These are phyloP conservation scores for Lactarius hengduanensis DNA, from an alignment of 768 basidiomycete genomes.

Conservation along the genomic window DNA sequence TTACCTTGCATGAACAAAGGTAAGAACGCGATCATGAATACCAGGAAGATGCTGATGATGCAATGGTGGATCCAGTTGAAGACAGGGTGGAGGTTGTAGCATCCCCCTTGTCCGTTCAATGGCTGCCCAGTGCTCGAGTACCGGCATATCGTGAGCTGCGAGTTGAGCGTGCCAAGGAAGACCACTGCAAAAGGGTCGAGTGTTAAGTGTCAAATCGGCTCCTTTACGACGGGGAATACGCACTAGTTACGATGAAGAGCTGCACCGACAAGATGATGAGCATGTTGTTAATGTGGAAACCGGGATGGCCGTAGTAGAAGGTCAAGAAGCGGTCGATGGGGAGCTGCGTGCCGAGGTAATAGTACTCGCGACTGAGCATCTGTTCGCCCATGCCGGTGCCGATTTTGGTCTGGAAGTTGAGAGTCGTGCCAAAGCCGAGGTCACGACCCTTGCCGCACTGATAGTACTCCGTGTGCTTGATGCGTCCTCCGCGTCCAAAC, in stretches of 20 bases:
- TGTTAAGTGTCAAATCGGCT: conserved; percentile 22
- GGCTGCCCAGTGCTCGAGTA: conserved; percentile 73
- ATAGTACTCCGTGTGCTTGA: conserved; percentile 99
- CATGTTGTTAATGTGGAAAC: conserved; percentile 99
- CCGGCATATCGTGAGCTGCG: conserved; percentile 73
- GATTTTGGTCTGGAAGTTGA: conserved; percentile 99
- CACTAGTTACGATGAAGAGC: conserved; percentile 88
- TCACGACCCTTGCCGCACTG: conserved; percentile 99
- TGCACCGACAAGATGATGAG: conserved; percentile 96
- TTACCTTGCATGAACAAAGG: conserved; percentile 93
- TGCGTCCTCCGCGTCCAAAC: conserved; percentile 91
- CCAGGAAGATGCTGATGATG: conserved; percentile 97
- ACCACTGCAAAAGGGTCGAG: conserved; percentile 57
- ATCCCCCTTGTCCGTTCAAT: conserved; percentile 77
- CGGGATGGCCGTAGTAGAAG: conserved; percentile 99
- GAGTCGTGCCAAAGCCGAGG: conserved; percentile 96
- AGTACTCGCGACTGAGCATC: conserved; percentile 98
- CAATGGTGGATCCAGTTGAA: conserved; percentile 95
- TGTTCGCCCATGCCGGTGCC: conserved; percentile 99
- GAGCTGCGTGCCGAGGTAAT: conserved; percentile 96
- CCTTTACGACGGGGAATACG: conserved; percentile 35
- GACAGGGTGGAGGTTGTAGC: conserved; percentile 92
- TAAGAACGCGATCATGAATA: conserved; percentile 96
- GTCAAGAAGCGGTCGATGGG: conserved; percentile 98
- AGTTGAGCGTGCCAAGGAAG: conserved; percentile 90